Percentiles rank a stretch among this genome's conserved stretches.
phyloP scores from a whole-genome alignment of 2,329 filamentous ascomycete genomes.

The Juglanconis sp. region DNA sequence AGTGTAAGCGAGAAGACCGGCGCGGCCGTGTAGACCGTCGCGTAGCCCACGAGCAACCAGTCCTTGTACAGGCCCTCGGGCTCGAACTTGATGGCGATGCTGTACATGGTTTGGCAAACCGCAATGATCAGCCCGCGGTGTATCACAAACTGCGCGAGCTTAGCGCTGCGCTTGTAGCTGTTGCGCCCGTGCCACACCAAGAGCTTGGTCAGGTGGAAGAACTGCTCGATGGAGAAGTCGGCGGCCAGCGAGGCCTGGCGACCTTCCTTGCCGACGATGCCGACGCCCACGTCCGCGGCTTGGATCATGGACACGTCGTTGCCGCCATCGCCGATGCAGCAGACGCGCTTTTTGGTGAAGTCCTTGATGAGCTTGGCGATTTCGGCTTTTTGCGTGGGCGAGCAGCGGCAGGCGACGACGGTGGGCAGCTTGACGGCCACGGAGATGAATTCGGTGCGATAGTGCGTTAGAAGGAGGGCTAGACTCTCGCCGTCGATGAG shows the following conservation, averaged over 20 bases:
- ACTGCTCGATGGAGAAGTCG: constrained; percentile 95
- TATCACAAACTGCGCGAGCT: constrained; percentile 96
- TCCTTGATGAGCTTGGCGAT: constrained; percentile 86
- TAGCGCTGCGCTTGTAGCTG: constrained; percentile 92
- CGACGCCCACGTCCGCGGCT: constrained; percentile 94
- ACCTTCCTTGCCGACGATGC: constrained; percentile 97
- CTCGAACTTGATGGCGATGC: constrained; percentile 87
- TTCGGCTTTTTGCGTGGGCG: constrained; percentile 94
- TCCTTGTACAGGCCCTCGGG: constrained; percentile 93
- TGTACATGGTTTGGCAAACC: constrained; percentile 96
- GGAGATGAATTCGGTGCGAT: constrained; percentile 80
- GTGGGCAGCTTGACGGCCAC: constrained; percentile 83
- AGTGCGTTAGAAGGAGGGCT: constrained; percentile 76
- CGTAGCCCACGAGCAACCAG: constrained; percentile 95
- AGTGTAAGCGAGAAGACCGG: constrained; percentile 92
- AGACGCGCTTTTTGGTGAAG: constrained; percentile 90
- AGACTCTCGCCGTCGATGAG: constrained; percentile 94
- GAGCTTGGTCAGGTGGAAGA: constrained; percentile 90
- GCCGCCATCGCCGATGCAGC: constrained; percentile 95
- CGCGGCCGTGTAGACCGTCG: constrained; percentile 89
- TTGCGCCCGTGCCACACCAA: constrained; percentile 99
- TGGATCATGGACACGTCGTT: constrained; percentile 99
- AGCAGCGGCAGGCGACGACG: constrained; percentile 94
- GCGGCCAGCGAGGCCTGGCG: constrained; percentile 91
- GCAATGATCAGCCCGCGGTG: constrained; percentile 93